phyloP scores from a whole-genome alignment of 805 yeast genomes.

The Jamesozyma rosinii region DNA sequence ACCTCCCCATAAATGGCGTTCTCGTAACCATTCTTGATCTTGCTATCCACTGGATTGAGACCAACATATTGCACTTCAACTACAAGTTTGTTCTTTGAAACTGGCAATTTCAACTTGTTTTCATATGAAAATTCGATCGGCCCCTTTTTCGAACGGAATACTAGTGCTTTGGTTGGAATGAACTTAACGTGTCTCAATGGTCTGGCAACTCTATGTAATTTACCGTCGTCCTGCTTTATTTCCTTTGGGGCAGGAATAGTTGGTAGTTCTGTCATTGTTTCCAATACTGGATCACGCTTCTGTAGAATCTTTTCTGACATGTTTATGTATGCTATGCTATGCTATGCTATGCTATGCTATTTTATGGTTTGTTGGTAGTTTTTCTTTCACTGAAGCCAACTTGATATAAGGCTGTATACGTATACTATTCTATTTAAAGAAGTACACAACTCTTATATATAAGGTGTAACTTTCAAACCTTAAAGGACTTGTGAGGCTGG shows the following conservation, averaged over 20 bases:
- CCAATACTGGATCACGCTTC: conserved; percentile 18
- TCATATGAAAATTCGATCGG: conserved; percentile 43
- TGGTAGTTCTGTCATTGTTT: conserved; percentile 12
- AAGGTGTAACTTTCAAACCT: too few relatives aligned
- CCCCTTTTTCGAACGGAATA: conserved; percentile 33
- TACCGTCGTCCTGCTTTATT: conserved; percentile 15
- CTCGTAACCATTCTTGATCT: conserved; percentile 47
- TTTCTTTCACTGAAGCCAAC: too few relatives aligned
- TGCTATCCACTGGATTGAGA: conserved; percentile 57
- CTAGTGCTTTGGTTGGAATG: conserved; percentile 42
- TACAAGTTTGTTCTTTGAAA: conserved; percentile 40
- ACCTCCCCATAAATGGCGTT: conserved; percentile 44
- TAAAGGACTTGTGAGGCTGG: too few relatives aligned
- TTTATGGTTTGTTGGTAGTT: too few relatives aligned
- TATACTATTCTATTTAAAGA: too few relatives aligned
- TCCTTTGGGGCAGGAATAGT: conserved; percentile 22
- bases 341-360: too few relatives aligned
- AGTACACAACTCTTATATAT: too few relatives aligned
- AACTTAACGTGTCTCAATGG: conserved; percentile 44
- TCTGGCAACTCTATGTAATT: conserved; percentile 34
- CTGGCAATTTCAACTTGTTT: conserved; percentile 42
- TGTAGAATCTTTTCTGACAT: conserved; percentile 13
- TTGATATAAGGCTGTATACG: too few relatives aligned
- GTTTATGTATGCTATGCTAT: too few relatives aligned
- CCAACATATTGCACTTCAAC: conserved; percentile 53